A percentile compares a stretch with the other conserved stretches of the same genome.
Evolutionary conservation across 805 yeast genomes (phyloP).

Genomic region (Saturnispora diversa): DNA sequence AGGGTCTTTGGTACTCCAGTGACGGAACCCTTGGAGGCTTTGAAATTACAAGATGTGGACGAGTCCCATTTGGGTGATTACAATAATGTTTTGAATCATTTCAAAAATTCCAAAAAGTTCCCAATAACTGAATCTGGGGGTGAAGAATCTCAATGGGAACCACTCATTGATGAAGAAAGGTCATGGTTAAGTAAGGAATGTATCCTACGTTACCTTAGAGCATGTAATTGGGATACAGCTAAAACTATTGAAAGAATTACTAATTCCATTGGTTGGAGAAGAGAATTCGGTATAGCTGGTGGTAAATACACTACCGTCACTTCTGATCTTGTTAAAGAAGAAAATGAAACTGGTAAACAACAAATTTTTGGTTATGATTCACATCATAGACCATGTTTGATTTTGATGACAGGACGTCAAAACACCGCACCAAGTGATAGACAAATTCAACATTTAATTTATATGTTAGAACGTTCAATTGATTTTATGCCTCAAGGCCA

Average conservation of each 20-base stretch:
- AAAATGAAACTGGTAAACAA: constrained; percentile 89
- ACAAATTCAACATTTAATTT: constrained; percentile 92
- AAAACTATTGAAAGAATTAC: constrained; percentile 68
- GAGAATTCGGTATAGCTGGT: constrained; percentile 74
- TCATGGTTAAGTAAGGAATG: constrained; percentile 93
- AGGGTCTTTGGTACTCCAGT: constrained; percentile 52
- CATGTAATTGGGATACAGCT: constrained; percentile 76
- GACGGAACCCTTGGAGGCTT: constrained; percentile 39
- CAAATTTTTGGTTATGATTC: constrained; percentile 83
- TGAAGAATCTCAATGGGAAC: constrained; percentile 28
- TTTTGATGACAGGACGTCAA: constrained; percentile 89
- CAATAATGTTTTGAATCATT: constrained; percentile 48
- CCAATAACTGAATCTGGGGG: constrained; percentile 41
- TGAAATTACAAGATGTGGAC: constrained; percentile 23
- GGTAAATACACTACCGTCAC: constrained; percentile 42
- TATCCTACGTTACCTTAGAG: constrained; percentile 78
- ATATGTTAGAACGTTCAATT: constrained; percentile 83
- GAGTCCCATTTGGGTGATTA: constrained; percentile 54
- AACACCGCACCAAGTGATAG: constrained; percentile 86
- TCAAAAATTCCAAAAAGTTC: constrained; percentile 39
- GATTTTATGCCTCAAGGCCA: constrained; percentile 96
- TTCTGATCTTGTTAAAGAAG: constrained; percentile 46
- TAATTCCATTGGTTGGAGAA: constrained; percentile 81
- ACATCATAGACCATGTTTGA: constrained; percentile 86
- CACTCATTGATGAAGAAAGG: constrained; percentile 48